Conservation (phyloP, 2,329 filamentous ascomycete genomes). For the Ceratocystiopsis minuta region DNA sequence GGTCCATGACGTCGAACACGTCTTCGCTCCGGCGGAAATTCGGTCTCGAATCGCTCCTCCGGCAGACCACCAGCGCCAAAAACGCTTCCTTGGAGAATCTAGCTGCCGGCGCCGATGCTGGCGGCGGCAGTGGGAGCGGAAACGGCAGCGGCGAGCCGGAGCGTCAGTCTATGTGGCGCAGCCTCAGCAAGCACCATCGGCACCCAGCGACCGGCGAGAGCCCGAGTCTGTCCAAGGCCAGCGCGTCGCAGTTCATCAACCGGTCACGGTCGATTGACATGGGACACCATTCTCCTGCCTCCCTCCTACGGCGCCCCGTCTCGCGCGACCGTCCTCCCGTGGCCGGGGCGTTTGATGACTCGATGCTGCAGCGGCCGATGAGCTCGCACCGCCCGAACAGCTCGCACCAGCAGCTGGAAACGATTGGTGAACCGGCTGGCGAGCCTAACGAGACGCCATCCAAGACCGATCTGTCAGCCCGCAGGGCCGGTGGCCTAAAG, state of each 20-base stretch:
- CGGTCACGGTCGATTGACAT: constrained; percentile 67
- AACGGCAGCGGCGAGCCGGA: constrained; percentile 23
- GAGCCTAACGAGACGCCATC: neutral
- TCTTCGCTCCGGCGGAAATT: constrained; percentile 76
- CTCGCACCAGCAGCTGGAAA: constrained; percentile 35
- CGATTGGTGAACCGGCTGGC: constrained; percentile 31
- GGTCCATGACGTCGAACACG: constrained; percentile 67
- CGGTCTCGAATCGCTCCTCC: constrained; percentile 56
- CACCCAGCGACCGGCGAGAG: constrained; percentile 39
- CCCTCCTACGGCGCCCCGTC: constrained; percentile 28
- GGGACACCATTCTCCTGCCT: constrained; percentile 23
- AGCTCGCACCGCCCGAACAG: constrained; percentile 23
- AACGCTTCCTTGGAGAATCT: constrained; percentile 1
- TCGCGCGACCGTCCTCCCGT: constrained; percentile 44
- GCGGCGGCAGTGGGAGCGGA: neutral
- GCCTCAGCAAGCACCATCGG: constrained; percentile 69
- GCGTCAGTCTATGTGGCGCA: constrained; percentile 65
- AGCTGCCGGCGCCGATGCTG: neutral
- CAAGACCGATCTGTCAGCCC: neutral
- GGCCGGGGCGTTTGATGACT: constrained; percentile 43
- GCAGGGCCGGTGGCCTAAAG: constrained; percentile 26
- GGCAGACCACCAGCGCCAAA: constrained; percentile 56
- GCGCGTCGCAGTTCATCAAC: constrained; percentile 26
- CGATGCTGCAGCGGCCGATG: constrained; percentile 10
- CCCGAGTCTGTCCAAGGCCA: constrained; percentile 45